Percentiles rank a stretch among this genome's conserved stretches.
These are phyloP conservation scores for Chrysopogon serrulatus DNA, from an alignment of 176 grass and related monocot genomes.

Conservation along the genomic window DNA sequence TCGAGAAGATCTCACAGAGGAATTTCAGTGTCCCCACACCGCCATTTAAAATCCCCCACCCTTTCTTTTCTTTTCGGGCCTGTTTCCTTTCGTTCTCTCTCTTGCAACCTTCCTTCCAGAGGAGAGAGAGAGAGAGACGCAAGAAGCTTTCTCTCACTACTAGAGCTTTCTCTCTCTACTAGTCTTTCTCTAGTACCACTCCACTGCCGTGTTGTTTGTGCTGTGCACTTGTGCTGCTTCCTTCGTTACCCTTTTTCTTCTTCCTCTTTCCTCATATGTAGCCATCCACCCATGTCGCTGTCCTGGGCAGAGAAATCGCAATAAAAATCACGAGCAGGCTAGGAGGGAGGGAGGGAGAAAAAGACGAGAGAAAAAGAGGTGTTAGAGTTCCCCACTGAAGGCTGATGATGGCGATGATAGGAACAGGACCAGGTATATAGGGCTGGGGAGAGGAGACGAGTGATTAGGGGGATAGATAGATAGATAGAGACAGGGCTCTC, in stretches of 20 bases:
- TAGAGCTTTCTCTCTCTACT: neutral
- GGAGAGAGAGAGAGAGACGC: neutral
- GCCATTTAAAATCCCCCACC: constrained; percentile 5
- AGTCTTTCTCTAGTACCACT: too few relatives aligned
- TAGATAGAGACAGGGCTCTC: constrained; percentile 26
- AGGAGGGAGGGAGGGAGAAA: neutral
- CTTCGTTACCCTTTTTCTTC: neutral
- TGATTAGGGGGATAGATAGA: neutral
- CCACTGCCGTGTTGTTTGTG: neutral
- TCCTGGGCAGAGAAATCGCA: neutral
- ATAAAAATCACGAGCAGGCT: neutral
- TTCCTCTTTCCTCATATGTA: neutral
- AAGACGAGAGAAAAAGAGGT: neutral
- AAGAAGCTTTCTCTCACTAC: neutral
- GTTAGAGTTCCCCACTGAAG: constrained; percentile 2
- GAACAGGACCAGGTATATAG: constrained; percentile 29
- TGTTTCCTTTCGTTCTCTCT: neutral
- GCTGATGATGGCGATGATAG: neutral
- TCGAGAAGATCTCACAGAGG: constrained; percentile 37
- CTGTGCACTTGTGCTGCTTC: neutral
- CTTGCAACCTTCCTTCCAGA: neutral
- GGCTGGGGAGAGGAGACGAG: neutral
- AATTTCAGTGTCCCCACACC: constrained; percentile 72
- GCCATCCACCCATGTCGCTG: neutral
- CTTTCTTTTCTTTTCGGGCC: neutral